phyloP scores from a whole-genome alignment of 2,329 filamentous ascomycete genomes.

The Blumeria hordei region DNA sequence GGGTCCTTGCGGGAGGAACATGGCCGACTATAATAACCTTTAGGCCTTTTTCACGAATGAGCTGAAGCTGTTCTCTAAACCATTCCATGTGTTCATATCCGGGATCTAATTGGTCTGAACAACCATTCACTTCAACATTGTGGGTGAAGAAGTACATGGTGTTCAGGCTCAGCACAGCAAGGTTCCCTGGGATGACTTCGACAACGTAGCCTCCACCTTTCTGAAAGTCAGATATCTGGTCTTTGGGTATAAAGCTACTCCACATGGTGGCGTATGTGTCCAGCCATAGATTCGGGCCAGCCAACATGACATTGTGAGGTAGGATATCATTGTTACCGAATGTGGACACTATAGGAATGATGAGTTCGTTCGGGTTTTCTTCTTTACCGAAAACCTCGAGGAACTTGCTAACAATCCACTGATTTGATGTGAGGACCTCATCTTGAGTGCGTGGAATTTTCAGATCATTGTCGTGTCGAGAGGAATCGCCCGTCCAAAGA shows the following conservation, averaged over 20 bases:
- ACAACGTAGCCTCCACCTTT: conserved; percentile 87
- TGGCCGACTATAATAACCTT: conserved; percentile 90
- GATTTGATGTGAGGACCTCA: conserved; percentile 60
- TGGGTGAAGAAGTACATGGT: conserved; percentile 90
- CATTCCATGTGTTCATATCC: conserved; percentile 93
- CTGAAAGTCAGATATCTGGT: conserved; percentile 72
- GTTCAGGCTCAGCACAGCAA: conserved; percentile 85
- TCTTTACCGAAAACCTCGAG: conserved; percentile 40
- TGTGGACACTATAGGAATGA: conserved; percentile 65
- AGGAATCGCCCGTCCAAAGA: conserved; percentile 79
- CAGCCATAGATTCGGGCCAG: conserved; percentile 74
- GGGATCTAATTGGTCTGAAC: conserved; percentile 51
- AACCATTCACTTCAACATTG: conserved; percentile 86
- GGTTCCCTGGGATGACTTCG: conserved; percentile 65
- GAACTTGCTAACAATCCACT: conserved; percentile 52
- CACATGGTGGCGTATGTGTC: conserved; percentile 55
- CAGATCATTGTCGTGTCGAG: conserved; percentile 74
- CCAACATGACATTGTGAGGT: conserved; percentile 77
- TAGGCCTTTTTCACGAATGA: conserved; percentile 61
- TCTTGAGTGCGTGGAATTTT: conserved; percentile 46
- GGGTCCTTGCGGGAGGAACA: conserved; percentile 71
- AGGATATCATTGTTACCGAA: conserved; percentile 96
- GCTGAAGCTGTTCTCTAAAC: conserved; percentile 70
- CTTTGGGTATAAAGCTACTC: conserved; percentile 71
- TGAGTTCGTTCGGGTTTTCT: conserved; percentile 32